Base-by-base conservation (phyloP, 805 yeast genomes). In the Kazachstania psychrophila region DNA sequence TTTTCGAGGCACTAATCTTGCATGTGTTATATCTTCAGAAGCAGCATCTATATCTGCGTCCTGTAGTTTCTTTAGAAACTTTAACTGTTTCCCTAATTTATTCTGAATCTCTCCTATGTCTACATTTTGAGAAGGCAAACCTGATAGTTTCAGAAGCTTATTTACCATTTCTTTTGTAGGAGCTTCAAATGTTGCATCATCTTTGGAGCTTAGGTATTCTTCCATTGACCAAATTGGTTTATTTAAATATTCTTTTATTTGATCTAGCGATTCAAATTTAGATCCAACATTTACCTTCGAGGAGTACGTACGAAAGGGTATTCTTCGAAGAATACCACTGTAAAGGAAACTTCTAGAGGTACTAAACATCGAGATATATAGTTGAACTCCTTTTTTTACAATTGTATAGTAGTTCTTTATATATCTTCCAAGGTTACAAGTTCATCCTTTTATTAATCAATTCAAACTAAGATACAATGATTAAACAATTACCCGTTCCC, bases 1-100 rank as follows among this genome's bases (percentile, higher is more conserved):
- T 2, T 47, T 38, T 23, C 64, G 56, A 6, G 55, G 58, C 28
- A 60, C 35, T 7, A 61, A 36, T 28, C 66, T 44, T 1, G 58
- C 56, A 22, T 50, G 23, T 17, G 36, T 28, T 25, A 24, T 26
- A 23, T 19, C 28, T 8, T 24, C 16, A 16, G 19, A 27, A 23
- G 28, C 28, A 18, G 17, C 23, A 14, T 43, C 48, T n/a, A 31
- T 11, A 9, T 45, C 47, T 1, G 54, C 46, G 4, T 58, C 42
- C 34, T 68, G 68, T 31, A 77, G 53, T 31, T 68, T 66, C 37
- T 68, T 56, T 14, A 75, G 63, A 42, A 77, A 72, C n/a, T 57
- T 52, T 17, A 76, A 58, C 42, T 77, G 82, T 13, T 66, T 66
- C 26, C 60, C 58, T 33, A 76, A 26, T 14, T 13, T 61, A 0